phyloP scores from a whole-genome alignment of 1,139 yeast species.

The Chernovozyma sophiae-reginae region DNA sequence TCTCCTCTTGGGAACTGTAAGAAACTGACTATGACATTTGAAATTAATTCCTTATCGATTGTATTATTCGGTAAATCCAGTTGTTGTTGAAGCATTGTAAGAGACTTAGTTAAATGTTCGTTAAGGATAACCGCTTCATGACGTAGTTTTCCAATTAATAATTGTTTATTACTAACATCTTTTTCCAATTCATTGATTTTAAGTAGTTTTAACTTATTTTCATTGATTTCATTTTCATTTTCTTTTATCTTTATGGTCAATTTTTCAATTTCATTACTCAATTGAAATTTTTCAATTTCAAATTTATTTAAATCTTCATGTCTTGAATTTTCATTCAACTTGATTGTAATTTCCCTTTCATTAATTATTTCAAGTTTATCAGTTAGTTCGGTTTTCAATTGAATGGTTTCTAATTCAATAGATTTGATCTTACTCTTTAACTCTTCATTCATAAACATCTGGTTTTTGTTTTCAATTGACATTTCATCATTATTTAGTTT shows the following conservation, averaged over 20 bases:
- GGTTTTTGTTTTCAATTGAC: conserved; percentile 38
- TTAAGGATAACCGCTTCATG: conserved; percentile 94
- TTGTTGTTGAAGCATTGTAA: conserved; percentile 72
- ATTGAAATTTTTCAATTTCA: conserved; percentile 7
- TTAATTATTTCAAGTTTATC: not conserved
- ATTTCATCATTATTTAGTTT: conserved; percentile 46
- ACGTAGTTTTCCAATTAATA: conserved; percentile 81
- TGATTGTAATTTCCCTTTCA: conserved; percentile 9
- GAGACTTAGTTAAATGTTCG: conserved; percentile 89
- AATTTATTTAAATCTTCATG: conserved; percentile 17
- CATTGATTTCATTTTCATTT: conserved; percentile 15
- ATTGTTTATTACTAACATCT: conserved; percentile 63
- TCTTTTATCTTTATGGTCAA: conserved; percentile 10
- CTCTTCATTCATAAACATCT: conserved; percentile 44
- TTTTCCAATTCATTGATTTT: conserved; percentile 23
- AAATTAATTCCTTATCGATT: conserved; percentile 82
- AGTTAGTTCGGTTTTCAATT: conserved; percentile 2
- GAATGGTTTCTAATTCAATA: conserved; percentile 17
- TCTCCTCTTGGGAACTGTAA: conserved; percentile 89
- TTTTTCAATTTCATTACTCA: conserved; percentile 10
- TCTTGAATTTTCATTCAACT: conserved; percentile 12
- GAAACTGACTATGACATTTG: conserved; percentile 82
- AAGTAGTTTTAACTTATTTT: conserved; percentile 13
- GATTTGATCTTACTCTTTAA: conserved; percentile 30
- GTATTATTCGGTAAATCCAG: conserved; percentile 59